These are phyloP conservation scores for Diaporthe australafricana DNA, from an alignment of 2,329 filamentous ascomycete genomes.

Conservation along the genomic window DNA sequence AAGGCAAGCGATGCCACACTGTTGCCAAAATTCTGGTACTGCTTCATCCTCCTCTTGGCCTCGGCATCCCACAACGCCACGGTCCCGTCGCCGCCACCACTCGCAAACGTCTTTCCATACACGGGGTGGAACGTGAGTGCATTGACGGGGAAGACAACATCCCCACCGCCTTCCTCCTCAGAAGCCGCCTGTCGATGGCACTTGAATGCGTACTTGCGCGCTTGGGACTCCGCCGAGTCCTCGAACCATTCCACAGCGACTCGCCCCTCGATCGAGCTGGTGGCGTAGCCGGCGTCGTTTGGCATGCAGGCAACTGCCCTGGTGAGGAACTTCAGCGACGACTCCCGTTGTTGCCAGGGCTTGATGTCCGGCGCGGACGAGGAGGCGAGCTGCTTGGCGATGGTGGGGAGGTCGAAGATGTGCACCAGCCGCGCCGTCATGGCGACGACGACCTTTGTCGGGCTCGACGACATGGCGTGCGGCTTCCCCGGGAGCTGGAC, in stretches of 20 bases:
- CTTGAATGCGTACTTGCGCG: constrained; percentile 98
- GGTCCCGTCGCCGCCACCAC: constrained; percentile 88
- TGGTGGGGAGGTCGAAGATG: constrained; percentile 87
- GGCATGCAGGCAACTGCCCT: constrained; percentile 96
- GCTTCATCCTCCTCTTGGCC: constrained; percentile 88
- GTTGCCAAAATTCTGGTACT: constrained; percentile 86
- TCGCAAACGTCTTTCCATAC: constrained; percentile 82
- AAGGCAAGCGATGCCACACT: constrained; percentile 84
- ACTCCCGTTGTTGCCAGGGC: constrained; percentile 94
- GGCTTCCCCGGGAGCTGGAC: constrained; percentile 86
- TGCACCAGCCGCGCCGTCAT: constrained; percentile 95
- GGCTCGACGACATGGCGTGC: constrained; percentile 84
- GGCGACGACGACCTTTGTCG: constrained; percentile 88
- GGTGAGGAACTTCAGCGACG: constrained; percentile 95
- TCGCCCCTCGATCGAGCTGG: constrained; percentile 91
- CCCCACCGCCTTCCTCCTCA: constrained; percentile 72
- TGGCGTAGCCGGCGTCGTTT: constrained; percentile 93
- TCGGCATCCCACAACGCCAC: constrained; percentile 95
- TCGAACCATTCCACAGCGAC: constrained; percentile 99
- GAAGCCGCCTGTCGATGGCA: constrained; percentile 85
- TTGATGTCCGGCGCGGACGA: constrained; percentile 65
- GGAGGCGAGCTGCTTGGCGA: constrained; percentile 67
- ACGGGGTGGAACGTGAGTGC: constrained; percentile 88
- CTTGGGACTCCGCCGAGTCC: constrained; percentile 83
- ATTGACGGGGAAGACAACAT: constrained; percentile 93